phyloP scores from a whole-genome alignment of 306 rosid species.

The Dicorynia guianensis region DNA sequence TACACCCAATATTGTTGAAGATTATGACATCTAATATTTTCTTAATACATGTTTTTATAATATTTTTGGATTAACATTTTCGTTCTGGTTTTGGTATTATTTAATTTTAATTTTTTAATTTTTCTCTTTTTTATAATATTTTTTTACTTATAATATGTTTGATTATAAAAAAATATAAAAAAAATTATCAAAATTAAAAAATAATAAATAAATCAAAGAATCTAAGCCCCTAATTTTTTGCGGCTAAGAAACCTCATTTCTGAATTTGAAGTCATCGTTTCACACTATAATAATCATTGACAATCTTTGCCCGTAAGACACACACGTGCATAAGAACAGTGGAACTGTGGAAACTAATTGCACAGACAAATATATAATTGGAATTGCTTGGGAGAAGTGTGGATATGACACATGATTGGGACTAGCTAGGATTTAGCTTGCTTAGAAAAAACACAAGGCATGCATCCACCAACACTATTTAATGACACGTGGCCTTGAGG shows the following conservation, averaged over 20 bases:
- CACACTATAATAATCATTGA: neutral
- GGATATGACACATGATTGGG: neutral
- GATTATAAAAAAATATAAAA: too few species aligned
- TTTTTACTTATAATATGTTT: too few species aligned
- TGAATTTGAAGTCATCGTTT: neutral
- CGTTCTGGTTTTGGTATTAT: too few species aligned
- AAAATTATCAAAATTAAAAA: too few species aligned
- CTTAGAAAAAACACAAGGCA: neutral
- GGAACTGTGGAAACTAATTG: too few species aligned
- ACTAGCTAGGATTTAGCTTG: neutral
- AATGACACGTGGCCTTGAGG: slow-evolving; percentile 28
- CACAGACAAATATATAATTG: neutral
- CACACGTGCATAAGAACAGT: neutral
- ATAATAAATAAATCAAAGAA: too few species aligned
- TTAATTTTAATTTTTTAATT: too few species aligned
- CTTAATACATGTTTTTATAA: too few species aligned
- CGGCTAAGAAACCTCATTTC: too few species aligned
- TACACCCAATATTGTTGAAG: neutral
- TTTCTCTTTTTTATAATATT: too few species aligned
- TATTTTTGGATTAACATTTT: too few species aligned
- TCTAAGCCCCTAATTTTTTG: too few species aligned
- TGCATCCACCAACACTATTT: slow-evolving; percentile 12
- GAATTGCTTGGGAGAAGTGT: neutral
- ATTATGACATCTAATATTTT: neutral
- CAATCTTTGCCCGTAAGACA: neutral